Evolutionary conservation across 176 grass and related monocot genomes (phyloP), one percentile per base, ranked within the genome.

Genomic region (Bonia amplexicaulis): DNA sequence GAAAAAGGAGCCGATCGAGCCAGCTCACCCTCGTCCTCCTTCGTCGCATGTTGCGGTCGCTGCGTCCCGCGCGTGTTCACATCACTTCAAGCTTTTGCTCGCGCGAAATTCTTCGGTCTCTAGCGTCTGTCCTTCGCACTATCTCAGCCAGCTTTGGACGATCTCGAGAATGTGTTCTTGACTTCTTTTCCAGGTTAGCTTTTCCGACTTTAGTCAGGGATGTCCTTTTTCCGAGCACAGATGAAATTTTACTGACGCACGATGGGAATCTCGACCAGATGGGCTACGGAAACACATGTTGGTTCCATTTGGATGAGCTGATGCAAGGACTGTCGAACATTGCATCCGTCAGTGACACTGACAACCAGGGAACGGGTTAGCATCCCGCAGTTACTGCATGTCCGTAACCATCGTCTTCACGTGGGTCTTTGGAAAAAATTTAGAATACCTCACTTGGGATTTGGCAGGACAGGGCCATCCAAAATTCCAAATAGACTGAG

Each of bases 191-290:
- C 69, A 35, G 9, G 25, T 14, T 14, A n/a, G 11, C 40, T 61
- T 73, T 70, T 60, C 55, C 54, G 48, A 12, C 55, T 61, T 48
- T 73, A 80, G 78, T 80, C 78, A 22, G 58, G 57, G 39, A 13
- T 22, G 1, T 5, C 2, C 19, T 5, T 41, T n/a, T 41, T 42
- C 35, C 17, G 12, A 44, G 4, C 41, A 69, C 37, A n/a, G 67
- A 20, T 68, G 17, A 40, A 22, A 11, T 70, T 12, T 40, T 41
- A 45, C 40, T 45, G 67, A n/a, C 1, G 10, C 19, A 20, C 40
- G 20, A 70, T 12, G 10, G 20, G 40, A 1, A 57, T 22, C 20
- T 55, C 19, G 17, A 70, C 39, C 12, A 10, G 3, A 69, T 20
- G 17, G 66, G 4, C 0, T 13, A 14, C 4, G 1, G 23, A 62